Evolutionary conservation across 345 rosid species (phyloP), one percentile per base, ranked within the genome.

Genomic region (Camelina laxa): DNA sequence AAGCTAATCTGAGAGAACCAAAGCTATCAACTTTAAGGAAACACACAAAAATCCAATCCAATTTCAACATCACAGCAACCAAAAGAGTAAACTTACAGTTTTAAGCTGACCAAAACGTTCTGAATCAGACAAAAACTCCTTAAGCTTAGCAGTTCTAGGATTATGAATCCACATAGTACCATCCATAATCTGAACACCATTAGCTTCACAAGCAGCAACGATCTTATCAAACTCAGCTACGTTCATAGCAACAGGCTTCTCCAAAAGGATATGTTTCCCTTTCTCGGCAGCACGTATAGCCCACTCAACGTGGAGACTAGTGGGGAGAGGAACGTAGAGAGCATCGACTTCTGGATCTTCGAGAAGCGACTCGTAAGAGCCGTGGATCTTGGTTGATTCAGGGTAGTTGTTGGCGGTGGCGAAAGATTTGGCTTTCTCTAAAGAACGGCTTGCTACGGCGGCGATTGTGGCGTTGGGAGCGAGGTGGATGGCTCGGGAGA

Each of bases 161-260:
- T 94, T 76, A 58, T 94, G 97, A 81, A 91, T 75, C 98, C 96
- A 90, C 98, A 91, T 90, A 45, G 97, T 88, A 9, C 97, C 98
- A 65, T 94, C 98, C 97, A 94, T 91, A 58, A 91, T 54, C 91
- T 91, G 98, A 33, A 90, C 89, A 19, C 87, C 93, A 30, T 85
- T 94, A 39, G 81, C 88, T 22, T 86, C 90, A 65, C 98, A 90
- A 15, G 89, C 92, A 62, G 69, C 85, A 41, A 81, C 48, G 44
- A 94, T 90, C 80, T 68, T 51, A 39, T 94, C 98, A 44, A 94
- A 84, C 74, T 91, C 93, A 12, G 74, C 76, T 10, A 75, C 92
- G 69, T 81, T 85, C 48, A 86, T 30, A 0, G 87, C 97, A 61
- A 91, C 91, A 2, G 97, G 98, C 80, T 91, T 94, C 85, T 94